A percentile compares a stretch with the other conserved stretches of the same genome.
Conservation (phyloP, 139 green algal genomes). For the Coccomyxa sp. region DNA sequence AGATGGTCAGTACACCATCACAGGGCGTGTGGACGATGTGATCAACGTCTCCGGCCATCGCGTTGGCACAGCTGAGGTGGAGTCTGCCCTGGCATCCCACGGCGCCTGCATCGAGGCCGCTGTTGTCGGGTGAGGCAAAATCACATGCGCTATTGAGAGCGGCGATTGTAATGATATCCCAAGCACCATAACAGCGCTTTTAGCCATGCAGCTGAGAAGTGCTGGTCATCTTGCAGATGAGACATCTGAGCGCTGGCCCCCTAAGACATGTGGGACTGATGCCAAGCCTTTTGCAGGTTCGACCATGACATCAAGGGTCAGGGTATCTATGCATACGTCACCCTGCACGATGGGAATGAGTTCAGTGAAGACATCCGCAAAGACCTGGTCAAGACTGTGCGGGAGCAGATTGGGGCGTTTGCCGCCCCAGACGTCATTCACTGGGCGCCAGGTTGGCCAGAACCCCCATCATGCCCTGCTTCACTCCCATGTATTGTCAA, state of each 20-base stretch:
- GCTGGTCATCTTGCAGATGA: no score
- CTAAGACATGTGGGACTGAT: no score
- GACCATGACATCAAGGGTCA: conserved; percentile 39
- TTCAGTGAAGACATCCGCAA: conserved; percentile 57
- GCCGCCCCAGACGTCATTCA: conserved; percentile 94
- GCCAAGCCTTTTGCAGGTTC: conserved; percentile 6
- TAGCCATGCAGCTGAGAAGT: no score
- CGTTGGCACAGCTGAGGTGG: conserved; percentile 92
- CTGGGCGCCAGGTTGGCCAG: conserved; percentile 66
- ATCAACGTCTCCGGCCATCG: conserved; percentile 87
- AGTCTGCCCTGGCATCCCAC: conserved; percentile 81
- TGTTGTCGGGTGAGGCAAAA: conserved; percentile 58
- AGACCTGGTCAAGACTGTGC: conserved; percentile 60
- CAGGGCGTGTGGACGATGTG: conserved; percentile 92
- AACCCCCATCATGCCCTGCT: background rate
- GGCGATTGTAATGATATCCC: no score
- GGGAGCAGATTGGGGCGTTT: conserved; percentile 35
- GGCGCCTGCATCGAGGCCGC: conserved; percentile 84
- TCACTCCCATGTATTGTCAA: no score
- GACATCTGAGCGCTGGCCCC: no score
- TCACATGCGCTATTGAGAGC: no score
- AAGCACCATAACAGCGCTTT: no score
- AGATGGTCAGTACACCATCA: conserved; percentile 84
- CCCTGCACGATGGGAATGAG: conserved; percentile 59
- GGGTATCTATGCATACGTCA: conserved; percentile 96